Evolutionary conservation across 129 eudicot genomes (phyloP).

Genomic region (Pulicaria dysenterica): DNA sequence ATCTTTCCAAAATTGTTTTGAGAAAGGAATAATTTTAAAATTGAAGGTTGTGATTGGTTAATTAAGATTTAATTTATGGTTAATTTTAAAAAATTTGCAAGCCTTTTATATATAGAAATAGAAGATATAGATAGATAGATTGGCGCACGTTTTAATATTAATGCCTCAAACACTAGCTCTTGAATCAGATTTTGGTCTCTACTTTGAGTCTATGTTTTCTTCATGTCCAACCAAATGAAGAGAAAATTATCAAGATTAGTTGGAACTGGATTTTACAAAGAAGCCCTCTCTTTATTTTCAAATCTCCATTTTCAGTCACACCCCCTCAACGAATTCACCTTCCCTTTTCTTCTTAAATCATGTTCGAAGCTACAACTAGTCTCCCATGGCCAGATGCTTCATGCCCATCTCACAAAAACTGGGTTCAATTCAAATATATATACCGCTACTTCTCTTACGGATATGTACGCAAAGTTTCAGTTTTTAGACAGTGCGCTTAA

Average conservation of each 20-base stretch:
- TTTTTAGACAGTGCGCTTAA: constrained; percentile 43
- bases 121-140: too few species aligned
- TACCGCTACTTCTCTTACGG: constrained; percentile 55
- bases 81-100: too few species aligned
- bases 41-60: too few species aligned
- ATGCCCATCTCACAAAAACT: constrained; percentile 64
- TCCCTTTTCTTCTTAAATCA: constrained; percentile 76
- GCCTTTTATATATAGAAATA: too few species aligned
- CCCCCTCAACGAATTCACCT: constrained; percentile 54
- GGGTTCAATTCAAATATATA: constrained; percentile 51
- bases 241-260: constrained; percentile 49
- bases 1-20: too few species aligned
- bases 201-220: not conserved
- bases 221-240: constrained; percentile 43
- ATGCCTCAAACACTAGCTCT: not conserved
- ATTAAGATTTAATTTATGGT: too few species aligned
- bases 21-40: too few species aligned
- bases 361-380: constrained; percentile 51
- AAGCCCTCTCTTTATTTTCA: constrained; percentile 56
- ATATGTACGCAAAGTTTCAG: constrained; percentile 48
- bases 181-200: not conserved
- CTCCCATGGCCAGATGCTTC: constrained; percentile 58
- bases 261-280: constrained; percentile 51
- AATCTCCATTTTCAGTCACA: constrained; percentile 44
- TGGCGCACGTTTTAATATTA: not conserved